phyloP scores from a whole-genome alignment of 352 stramenopile species.

The Pythium dissotocum region DNA sequence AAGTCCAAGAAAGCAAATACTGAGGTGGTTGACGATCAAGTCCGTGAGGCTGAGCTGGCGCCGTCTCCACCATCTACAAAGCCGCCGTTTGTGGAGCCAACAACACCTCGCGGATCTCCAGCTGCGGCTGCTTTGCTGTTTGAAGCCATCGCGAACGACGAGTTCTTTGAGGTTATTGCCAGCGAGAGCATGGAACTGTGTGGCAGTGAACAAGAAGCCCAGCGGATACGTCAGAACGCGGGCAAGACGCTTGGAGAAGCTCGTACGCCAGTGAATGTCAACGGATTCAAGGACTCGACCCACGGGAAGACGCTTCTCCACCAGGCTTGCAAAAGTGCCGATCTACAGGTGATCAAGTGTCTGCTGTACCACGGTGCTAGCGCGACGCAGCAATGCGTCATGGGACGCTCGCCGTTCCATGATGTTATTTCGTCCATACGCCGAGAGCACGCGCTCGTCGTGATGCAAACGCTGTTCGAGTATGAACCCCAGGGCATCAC shows the following conservation, averaged over 20 bases:
- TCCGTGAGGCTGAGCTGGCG: not conserved
- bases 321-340: constrained; percentile 53
- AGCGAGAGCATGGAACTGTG: constrained; percentile 23
- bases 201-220: constrained; percentile 14
- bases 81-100: constrained; percentile 3
- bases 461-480: constrained; percentile 55
- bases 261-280: constrained; percentile 31
- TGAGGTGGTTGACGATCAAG: not conserved
- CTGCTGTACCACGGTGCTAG: constrained; percentile 57
- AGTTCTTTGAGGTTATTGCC: constrained; percentile 17
- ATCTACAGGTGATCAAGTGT: constrained; percentile 53
- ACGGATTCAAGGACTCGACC: constrained; percentile 42
- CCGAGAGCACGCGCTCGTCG: constrained; percentile 29
- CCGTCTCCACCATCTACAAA: no score
- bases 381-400: constrained; percentile 39
- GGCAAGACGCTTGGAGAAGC: not conserved
- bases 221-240: constrained; percentile 3
- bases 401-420: constrained; percentile 61
- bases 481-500: constrained; percentile 46
- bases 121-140: constrained; percentile 14
- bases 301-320: constrained; percentile 67
- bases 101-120: constrained; percentile 18
- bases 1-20: not conserved
- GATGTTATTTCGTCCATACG: constrained; percentile 43
- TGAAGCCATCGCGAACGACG: constrained; percentile 14